phyloP scores from a whole-genome alignment of 2,329 filamentous ascomycete species.

The Cyanodermella asteris region DNA sequence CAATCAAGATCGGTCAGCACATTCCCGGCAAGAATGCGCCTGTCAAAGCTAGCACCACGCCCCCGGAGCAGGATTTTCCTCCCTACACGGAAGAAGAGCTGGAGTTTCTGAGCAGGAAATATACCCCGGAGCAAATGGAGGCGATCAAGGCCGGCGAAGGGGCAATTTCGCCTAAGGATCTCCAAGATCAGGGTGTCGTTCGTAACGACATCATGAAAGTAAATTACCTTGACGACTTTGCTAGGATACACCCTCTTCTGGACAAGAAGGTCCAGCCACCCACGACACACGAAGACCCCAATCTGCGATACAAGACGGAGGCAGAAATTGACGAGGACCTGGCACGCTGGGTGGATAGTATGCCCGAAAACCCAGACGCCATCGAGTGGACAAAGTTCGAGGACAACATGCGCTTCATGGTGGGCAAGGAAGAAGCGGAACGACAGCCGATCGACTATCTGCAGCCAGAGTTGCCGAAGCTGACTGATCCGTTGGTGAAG shows the following conservation, averaged over 20 bases:
- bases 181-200: conserved; percentile 49
- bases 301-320: conserved; percentile 37
- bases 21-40: no score
- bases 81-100: conserved; percentile 47
- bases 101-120: conserved; percentile 38
- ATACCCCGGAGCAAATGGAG: conserved; percentile 60
- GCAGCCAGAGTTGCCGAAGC: conserved; percentile 28
- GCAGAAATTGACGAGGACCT: conserved; percentile 41
- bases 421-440: conserved; percentile 27
- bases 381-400: conserved; percentile 20
- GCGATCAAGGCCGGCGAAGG: conserved; percentile 64
- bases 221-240: conserved; percentile 65
- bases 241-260: conserved; percentile 51
- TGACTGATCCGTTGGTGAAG: conserved; percentile 14
- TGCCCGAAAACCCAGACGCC: conserved; percentile 28
- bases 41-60: no score
- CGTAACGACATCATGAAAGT: conserved; percentile 52
- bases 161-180: conserved; percentile 50
- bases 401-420: conserved; percentile 26
- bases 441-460: conserved; percentile 26
- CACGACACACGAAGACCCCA: conserved; percentile 30
- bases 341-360: conserved; percentile 18
- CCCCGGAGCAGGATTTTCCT: conserved; percentile 9
- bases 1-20: no score
- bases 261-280: conserved; percentile 41